phyloP scores from a whole-genome alignment of 164 flowering plant species.

The Vitis labrusca region DNA sequence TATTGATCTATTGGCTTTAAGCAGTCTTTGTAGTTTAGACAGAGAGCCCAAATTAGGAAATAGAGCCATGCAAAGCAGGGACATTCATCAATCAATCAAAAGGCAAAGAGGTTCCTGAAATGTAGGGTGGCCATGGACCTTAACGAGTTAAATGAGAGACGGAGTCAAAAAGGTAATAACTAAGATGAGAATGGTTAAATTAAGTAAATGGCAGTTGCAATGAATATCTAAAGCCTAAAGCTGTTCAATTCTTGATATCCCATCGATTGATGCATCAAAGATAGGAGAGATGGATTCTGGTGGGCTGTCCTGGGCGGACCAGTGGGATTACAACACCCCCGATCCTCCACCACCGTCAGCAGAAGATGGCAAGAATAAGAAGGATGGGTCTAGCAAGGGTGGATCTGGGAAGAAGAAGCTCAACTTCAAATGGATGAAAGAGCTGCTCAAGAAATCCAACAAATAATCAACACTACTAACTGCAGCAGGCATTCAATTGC shows the following conservation, averaged over 20 bases:
- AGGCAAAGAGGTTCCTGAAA: too few relatives aligned
- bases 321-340: conserved; percentile 51
- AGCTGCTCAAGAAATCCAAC: conserved; percentile 45
- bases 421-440: conserved; percentile 47
- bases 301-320: conserved; percentile 77
- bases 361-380: conserved; percentile 31
- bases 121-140: too few relatives aligned
- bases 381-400: conserved; percentile 22
- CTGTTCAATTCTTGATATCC: not conserved
- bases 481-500: not conserved
- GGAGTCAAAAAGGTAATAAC: too few relatives aligned
- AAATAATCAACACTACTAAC: conserved; percentile 7
- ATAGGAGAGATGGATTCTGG: conserved; percentile 38
- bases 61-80: too few relatives aligned
- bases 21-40: too few relatives aligned
- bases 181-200: not conserved
- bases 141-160: too few relatives aligned
- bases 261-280: not conserved
- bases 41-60: too few relatives aligned
- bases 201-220: conserved; percentile 15
- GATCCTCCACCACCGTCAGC: conserved; percentile 37
- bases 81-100: too few relatives aligned
- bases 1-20: too few relatives aligned
- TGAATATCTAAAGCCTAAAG: conserved; percentile 10
- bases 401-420: conserved; percentile 36